A percentile compares a stretch with the other conserved stretches of the same genome.
phyloP scores from a whole-genome alignment of 805 yeast genomes.

The Spathaspora sp. region DNA sequence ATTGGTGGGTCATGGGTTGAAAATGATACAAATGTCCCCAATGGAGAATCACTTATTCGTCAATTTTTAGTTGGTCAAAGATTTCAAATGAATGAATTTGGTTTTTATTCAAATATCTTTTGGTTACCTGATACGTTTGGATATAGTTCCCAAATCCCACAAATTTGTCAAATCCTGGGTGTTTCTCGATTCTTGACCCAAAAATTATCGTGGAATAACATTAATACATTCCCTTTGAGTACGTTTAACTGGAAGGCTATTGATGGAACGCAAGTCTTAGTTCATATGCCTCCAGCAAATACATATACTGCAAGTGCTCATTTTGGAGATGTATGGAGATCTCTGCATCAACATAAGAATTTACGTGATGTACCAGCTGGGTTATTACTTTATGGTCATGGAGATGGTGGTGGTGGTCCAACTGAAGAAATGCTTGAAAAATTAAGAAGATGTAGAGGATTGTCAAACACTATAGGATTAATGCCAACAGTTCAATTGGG shows the following conservation, averaged over 20 bases:
- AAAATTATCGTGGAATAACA: constrained; percentile 94
- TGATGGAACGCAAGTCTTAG: constrained; percentile 88
- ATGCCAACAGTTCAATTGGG: constrained; percentile 84
- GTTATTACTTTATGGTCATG: constrained; percentile 81
- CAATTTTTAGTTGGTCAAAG: constrained; percentile 91
- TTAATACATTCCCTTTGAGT: constrained; percentile 82
- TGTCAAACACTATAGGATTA: constrained; percentile 66
- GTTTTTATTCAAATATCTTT: constrained; percentile 66
- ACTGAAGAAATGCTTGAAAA: constrained; percentile 90
- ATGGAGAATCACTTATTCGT: constrained; percentile 85
- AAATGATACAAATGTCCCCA: constrained; percentile 93
- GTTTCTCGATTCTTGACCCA: constrained; percentile 86
- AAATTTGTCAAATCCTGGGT: constrained; percentile 82
- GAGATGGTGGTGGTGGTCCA: constrained; percentile 99
- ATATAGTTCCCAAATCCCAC: constrained; percentile 93
- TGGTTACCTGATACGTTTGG: constrained; percentile 99
- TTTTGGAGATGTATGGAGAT: constrained; percentile 86
- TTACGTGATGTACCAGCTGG: constrained; percentile 78
- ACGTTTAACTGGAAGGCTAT: constrained; percentile 95
- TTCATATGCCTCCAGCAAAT: constrained; percentile 97
- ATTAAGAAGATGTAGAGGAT: constrained; percentile 85
- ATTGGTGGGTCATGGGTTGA: constrained; percentile 99
- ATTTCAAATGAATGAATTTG: constrained; percentile 77
- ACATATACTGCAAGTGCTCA: constrained; percentile 93
- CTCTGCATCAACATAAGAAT: constrained; percentile 79